Conservation (phyloP, 805 yeast species). For the Suhomyces kilbournensis region DNA sequence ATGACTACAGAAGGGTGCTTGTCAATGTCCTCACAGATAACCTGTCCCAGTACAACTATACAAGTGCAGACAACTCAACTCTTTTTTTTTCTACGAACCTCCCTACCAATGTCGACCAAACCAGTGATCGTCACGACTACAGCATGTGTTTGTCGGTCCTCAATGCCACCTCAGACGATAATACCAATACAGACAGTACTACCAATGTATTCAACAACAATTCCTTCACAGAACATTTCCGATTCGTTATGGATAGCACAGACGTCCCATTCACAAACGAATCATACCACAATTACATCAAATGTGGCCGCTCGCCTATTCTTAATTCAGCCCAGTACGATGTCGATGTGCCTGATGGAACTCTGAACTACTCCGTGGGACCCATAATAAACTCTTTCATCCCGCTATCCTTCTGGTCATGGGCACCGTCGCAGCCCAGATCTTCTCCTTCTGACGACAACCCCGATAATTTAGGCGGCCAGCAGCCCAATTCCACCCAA, state of each 20-base stretch:
- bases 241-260: constrained; percentile 33
- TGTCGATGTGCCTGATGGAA: not conserved
- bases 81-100: constrained; percentile 11
- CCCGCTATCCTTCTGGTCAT: constrained; percentile 61
- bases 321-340: constrained; percentile 38
- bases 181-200: not conserved
- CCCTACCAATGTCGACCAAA: not conserved
- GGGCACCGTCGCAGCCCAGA: constrained; percentile 62
- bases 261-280: constrained; percentile 34
- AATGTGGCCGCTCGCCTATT: constrained; percentile 68
- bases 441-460: constrained; percentile 32
- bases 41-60: constrained; percentile 20
- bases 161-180: not conserved
- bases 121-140: constrained; percentile 2
- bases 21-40: constrained; percentile 21
- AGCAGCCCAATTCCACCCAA: not conserved
- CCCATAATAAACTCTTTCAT: constrained; percentile 22
- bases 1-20: constrained; percentile 26
- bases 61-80: constrained; percentile 19
- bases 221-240: constrained; percentile 21
- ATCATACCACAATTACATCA: constrained; percentile 37
- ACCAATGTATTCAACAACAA: constrained; percentile 9
- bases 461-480: not conserved
- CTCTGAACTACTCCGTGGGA: constrained; percentile 17
- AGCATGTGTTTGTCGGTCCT: not conserved